Base-by-base conservation (phyloP, 1,284 basidiomycete species). In the Fistulina hepatica region DNA sequence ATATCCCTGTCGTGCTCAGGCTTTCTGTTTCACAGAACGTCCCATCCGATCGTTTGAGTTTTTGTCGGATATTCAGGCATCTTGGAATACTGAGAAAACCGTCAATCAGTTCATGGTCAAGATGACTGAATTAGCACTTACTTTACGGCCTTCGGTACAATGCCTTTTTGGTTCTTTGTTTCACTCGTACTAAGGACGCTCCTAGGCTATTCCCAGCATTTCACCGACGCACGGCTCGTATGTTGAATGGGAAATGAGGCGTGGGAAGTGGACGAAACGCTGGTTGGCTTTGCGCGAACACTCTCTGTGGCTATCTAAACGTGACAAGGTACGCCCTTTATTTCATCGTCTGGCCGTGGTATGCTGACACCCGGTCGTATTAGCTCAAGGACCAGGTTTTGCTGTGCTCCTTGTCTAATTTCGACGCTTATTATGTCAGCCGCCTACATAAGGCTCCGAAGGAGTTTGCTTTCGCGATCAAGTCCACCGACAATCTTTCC, bases 201-300 rank as follows among this genome's bases (percentile, higher is more conserved):
- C 21, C 26, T 37, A 46, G 27, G 37, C 46, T 25, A 39, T 19
- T 21, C 39, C 22, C 47, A 84, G 80, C 71, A 71, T 32, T 69
- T 90, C 83, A 3, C 88, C 88, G 5, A 70, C 64, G 16, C 65
- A 72, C 52, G 69, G 75, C 30, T 78, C 79, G 5, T 90, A 78
- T 55, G 73, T 93, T 12, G 83, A 92, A 56, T 81, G 79, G 68
- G 85, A 93, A 62, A 68, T 67, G 37, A 92, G 90, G 60, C 76
- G 80, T 42, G 89, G 89, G 26, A 93, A 93, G 58, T 95, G 91
- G 91, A 78, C 67, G 42, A 94, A 92, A 58, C 73, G 88, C 20
- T 92, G 79, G 74, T 65, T 94, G 50, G 76, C 82, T 52, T 70
- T 93, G 20, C 71, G 81, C 28, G 86, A 91, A 51, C 86, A 91